phyloP scores from a whole-genome alignment of 441 rosid species.

The Aquilaria agallochum region DNA sequence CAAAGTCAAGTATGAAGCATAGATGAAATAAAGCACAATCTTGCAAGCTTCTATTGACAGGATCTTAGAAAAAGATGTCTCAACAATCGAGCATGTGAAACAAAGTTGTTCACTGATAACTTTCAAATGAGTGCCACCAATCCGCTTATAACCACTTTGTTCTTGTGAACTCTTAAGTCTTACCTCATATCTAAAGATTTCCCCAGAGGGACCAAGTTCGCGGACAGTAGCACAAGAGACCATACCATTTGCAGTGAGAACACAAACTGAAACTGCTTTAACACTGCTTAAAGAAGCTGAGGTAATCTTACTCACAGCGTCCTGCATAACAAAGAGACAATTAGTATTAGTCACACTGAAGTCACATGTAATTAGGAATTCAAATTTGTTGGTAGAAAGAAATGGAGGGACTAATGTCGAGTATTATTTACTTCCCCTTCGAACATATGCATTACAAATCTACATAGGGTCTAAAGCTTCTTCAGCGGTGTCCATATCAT shows the following conservation, averaged over 20 bases:
- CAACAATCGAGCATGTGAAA: too few relatives aligned
- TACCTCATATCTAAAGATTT: constrained; percentile 33
- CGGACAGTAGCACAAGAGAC: constrained; percentile 28
- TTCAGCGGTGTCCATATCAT: constrained; percentile 19
- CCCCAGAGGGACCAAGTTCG: constrained; percentile 24
- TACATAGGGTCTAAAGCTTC: constrained; percentile 26
- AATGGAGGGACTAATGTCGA: too few relatives aligned
- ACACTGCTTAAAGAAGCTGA: constrained; percentile 13
- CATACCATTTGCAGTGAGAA: constrained; percentile 40
- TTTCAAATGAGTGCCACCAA: too few relatives aligned
- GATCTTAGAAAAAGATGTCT: too few relatives aligned
- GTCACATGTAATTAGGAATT: not conserved
- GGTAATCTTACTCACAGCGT: constrained; percentile 21
- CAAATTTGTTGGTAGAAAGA: too few relatives aligned
- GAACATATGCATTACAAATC: constrained; percentile 13
- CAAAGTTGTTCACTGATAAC: too few relatives aligned
- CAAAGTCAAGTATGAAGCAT: too few relatives aligned
- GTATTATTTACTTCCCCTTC: constrained; percentile 51
- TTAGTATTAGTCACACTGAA: not conserved
- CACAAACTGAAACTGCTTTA: constrained; percentile 26
- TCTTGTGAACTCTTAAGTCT: too few relatives aligned
- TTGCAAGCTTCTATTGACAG: too few relatives aligned
- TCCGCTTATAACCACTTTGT: too few relatives aligned
- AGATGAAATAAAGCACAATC: too few relatives aligned
- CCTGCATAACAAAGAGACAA: constrained; percentile 19